phyloP scores from a whole-genome alignment of 306 rosid genomes.

The Ceratonia siliqua region DNA sequence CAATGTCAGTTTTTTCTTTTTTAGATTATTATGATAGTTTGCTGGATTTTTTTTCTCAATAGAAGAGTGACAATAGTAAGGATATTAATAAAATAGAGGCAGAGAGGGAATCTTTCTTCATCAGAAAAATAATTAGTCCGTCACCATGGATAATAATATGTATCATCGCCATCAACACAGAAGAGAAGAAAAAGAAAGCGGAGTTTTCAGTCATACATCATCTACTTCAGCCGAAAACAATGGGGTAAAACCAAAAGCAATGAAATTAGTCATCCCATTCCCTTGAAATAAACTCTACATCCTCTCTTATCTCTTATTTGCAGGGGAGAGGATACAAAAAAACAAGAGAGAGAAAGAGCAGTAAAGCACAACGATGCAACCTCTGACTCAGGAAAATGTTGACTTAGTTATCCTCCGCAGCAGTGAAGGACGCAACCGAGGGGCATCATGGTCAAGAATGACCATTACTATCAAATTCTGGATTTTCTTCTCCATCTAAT shows the following conservation, averaged over 20 bases:
- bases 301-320: conserved; percentile 71
- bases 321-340: conserved; percentile 38
- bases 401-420: conserved; percentile 28
- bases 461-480: conserved; percentile 35
- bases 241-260: conserved; percentile 38
- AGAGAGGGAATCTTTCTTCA: conserved; percentile 49
- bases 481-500: conserved; percentile 54
- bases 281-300: conserved; percentile 46
- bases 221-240: conserved; percentile 44
- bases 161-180: conserved; percentile 25
- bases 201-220: conserved; percentile 33
- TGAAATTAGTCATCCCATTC: conserved; percentile 41
- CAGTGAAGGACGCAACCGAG: neutral
- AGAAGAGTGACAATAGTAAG: conserved; percentile 31
- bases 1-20: conserved; percentile 31
- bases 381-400: conserved; percentile 26
- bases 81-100: conserved; percentile 29
- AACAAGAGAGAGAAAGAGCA: neutral
- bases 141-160: conserved; percentile 38
- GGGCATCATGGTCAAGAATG: conserved; percentile 8
- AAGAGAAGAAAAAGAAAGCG: conserved; percentile 32
- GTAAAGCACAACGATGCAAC: neutral
- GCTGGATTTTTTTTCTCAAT: conserved; percentile 30
- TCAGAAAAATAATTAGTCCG: conserved; percentile 33
- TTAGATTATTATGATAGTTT: conserved; percentile 22